Conservation (phyloP, 768 basidiomycete species). For the Goffeauzyma gilvescens region DNA sequence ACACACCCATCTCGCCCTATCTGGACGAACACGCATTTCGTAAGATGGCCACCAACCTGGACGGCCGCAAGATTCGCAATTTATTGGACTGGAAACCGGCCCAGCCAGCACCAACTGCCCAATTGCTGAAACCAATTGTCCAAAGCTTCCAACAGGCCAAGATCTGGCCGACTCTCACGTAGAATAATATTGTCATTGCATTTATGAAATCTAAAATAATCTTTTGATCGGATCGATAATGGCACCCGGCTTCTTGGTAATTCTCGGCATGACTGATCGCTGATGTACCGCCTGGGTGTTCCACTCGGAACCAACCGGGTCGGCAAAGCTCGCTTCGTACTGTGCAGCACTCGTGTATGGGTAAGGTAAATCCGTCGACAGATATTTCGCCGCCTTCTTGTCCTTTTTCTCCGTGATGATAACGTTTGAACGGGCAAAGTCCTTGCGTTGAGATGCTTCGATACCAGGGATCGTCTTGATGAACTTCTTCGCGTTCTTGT, state of each 20-base stretch:
- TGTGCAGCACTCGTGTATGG: slow-evolving; percentile 87
- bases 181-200: too few species aligned
- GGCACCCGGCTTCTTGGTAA: slow-evolving; percentile 50
- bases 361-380: slow-evolving; percentile 76
- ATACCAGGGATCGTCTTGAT: slow-evolving; percentile 70
- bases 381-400: slow-evolving; percentile 77
- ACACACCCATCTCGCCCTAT: slow-evolving; percentile 24
- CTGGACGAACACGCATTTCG: slow-evolving; percentile 26
- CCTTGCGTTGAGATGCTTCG: slow-evolving; percentile 57
- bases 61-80: slow-evolving; percentile 19
- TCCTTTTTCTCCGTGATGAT: slow-evolving; percentile 93
- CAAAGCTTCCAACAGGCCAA: slow-evolving; percentile 22
- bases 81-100: slow-evolving; percentile 19
- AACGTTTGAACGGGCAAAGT: slow-evolving; percentile 65
- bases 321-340: slow-evolving; percentile 65
- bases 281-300: slow-evolving; percentile 50
- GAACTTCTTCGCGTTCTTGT: slow-evolving; percentile 41
- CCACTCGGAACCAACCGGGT: slow-evolving; percentile 78
- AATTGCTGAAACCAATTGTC: slow-evolving; percentile 17
- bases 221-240: slow-evolving; percentile 30
- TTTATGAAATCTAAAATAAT: slow-evolving; percentile 17
- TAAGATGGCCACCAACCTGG: slow-evolving; percentile 27
- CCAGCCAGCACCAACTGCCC: slow-evolving; percentile 17
- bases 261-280: slow-evolving; percentile 57
- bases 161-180: slow-evolving; percentile 16